Evolutionary conservation across 768 basidiomycete genomes (phyloP).

Genomic region (Mycena amicta): DNA sequence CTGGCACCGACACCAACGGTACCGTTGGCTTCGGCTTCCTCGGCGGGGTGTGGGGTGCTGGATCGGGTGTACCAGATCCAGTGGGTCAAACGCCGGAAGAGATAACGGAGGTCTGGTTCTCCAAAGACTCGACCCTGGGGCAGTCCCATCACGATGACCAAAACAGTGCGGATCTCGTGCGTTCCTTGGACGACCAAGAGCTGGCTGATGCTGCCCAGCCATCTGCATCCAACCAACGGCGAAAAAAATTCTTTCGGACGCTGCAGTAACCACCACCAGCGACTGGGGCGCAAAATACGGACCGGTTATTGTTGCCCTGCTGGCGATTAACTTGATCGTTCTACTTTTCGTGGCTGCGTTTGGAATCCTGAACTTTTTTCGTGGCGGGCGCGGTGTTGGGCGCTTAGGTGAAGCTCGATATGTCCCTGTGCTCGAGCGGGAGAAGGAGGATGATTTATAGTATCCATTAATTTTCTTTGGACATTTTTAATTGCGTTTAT

Average conservation of each 20-base stretch:
- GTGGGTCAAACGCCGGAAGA: constrained; percentile 7
- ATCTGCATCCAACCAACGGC: background rate
- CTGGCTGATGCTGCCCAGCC: background rate
- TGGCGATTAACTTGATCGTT: background rate
- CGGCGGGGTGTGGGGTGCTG: constrained; percentile 17
- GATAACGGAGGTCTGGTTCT: constrained; percentile 19
- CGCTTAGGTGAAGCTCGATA: too few relatives aligned
- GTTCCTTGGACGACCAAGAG: background rate
- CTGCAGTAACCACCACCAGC: background rate
- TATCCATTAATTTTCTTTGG: too few relatives aligned
- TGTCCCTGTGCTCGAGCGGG: too few relatives aligned
- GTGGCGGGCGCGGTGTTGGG: too few relatives aligned
- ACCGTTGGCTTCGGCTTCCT: constrained; percentile 11
- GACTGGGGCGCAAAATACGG: background rate
- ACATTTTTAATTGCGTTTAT: too few relatives aligned
- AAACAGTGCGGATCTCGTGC: background rate
- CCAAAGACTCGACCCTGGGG: too few relatives aligned
- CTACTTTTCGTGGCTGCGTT: background rate
- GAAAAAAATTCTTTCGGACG: background rate
- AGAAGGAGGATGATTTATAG: too few relatives aligned
- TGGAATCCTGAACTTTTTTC: background rate
- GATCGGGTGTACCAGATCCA: constrained; percentile 6
- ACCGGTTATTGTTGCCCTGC: background rate
- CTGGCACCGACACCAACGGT: constrained; percentile 3
- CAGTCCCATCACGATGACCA: too few relatives aligned